Evolutionary conservation across 169 alveolate genomes (phyloP), one percentile per base, ranked within the genome.

Genomic region (Plasmodium chabaudi): DNA sequence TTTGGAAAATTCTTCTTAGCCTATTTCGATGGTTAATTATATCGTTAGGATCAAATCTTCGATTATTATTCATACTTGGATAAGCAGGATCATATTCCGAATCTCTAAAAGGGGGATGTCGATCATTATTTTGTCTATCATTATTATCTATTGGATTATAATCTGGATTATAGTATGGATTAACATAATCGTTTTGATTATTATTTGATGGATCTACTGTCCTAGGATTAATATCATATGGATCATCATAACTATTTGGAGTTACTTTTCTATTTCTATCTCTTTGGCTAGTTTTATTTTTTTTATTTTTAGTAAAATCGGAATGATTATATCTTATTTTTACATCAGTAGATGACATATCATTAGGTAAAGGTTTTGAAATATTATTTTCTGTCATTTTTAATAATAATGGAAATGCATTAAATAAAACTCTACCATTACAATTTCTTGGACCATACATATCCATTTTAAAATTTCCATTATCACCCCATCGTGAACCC

Each of bases 401-500:
- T 44, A 82, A 47, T 1, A 82, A 13, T 67, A 82, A 21, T n/a
- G 90, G 90, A 71, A 68, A 82, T 0, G 90, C 90, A 65, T 82
- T 69, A 56, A 17, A 82, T 46, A 82, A 68, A 12, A 82, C 90
- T 19, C 15, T 12, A 9, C 90, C 90, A 60, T 82, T 82, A 77
- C 88, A 77, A 47, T 77, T 51, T 10, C 47, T 0, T 9, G 88
- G 77, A 12, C 88, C 88, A 27, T 77, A 77, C 77, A 88, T 77
- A 53, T 88, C 93, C 9, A 77, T 12, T 51, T 77, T 77, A 21
- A 77, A 77, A 47, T 77, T 77, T 5, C 88, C 88, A 49, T 25
- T 77, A 57, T 63, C 77, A 5, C 88, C 88, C 88, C 88, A 77
- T 1, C 65, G 77, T 2, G 88, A 46, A 1, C 88, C 88, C 88